phyloP scores from a whole-genome alignment of 345 rosid genomes.

The Cardamine chenopodiifolia region DNA sequence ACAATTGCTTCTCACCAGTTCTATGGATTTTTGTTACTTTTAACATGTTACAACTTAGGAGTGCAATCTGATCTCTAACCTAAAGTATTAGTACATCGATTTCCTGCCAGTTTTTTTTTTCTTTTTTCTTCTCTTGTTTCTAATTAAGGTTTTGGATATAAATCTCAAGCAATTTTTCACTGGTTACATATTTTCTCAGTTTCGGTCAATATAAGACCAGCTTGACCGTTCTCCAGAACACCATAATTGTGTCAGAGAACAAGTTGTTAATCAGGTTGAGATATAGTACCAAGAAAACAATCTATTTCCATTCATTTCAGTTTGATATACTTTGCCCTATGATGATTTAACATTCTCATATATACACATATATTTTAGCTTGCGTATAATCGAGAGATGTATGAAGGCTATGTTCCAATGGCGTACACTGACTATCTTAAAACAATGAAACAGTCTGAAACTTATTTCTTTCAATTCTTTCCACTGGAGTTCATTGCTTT shows the following conservation, averaged over 20 bases:
- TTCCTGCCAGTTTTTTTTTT: constrained; percentile 55
- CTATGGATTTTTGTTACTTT: background rate
- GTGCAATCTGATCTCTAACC: background rate
- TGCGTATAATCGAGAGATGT: constrained; percentile 52
- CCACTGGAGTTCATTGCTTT: background rate
- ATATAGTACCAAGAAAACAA: constrained; percentile 12
- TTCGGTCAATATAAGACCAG: constrained; percentile 85
- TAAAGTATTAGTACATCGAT: background rate
- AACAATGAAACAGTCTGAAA: constrained; percentile 61
- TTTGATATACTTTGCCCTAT: background rate
- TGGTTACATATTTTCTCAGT: constrained; percentile 48
- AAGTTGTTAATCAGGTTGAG: constrained; percentile 69
- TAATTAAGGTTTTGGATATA: constrained; percentile 4
- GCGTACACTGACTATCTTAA: constrained; percentile 63
- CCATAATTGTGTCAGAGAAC: constrained; percentile 73
- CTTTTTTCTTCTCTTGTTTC: background rate
- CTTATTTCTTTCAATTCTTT: background rate
- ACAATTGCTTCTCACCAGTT: background rate
- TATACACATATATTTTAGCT: constrained; percentile 24
- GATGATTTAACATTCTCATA: background rate
- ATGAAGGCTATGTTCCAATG: constrained; percentile 80
- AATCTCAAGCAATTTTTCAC: constrained; percentile 9
- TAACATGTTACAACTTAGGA: background rate
- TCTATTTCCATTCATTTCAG: background rate
- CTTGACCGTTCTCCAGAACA: constrained; percentile 77